phyloP scores from a whole-genome alignment of 1,284 basidiomycete genomes.

The Apiotrichum siamense region DNA sequence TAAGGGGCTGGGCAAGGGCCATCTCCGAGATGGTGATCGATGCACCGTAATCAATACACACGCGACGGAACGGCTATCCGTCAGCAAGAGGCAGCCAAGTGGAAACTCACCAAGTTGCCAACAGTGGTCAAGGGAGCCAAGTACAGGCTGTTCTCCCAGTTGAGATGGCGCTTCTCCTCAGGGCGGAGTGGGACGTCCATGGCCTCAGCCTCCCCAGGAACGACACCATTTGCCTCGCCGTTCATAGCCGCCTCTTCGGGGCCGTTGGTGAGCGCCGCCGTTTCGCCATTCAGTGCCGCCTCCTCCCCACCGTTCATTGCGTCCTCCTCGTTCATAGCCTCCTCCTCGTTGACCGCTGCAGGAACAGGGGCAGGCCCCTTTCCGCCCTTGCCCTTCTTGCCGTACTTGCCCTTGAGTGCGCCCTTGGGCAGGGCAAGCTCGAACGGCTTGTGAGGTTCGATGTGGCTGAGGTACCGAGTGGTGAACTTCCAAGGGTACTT shows the following conservation, averaged over 20 bases:
- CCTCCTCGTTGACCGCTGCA: too few species aligned
- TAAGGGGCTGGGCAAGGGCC: conserved; percentile 73
- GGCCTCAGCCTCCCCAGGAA: conserved; percentile 32
- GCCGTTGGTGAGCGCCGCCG: conserved; percentile 23
- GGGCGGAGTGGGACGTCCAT: conserved; percentile 56
- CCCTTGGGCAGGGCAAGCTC: conserved; percentile 18
- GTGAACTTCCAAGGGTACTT: conserved; percentile 64
- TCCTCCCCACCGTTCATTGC: conserved; percentile 23
- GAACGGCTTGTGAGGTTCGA: conserved; percentile 50
- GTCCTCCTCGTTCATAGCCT: conserved; percentile 42
- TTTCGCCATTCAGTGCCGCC: conserved; percentile 21
- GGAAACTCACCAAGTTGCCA: conserved; percentile 70
- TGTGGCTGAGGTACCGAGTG: conserved; percentile 60
- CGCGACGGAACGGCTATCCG: conserved; percentile 76
- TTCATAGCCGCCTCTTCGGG: conserved; percentile 16
- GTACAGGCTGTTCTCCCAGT: conserved; percentile 86
- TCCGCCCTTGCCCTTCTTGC: conserved; percentile 6
- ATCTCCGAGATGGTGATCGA: conserved; percentile 95
- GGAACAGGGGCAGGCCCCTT: not conserved
- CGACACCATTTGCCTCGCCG: conserved; percentile 38
- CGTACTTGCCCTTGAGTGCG: conserved; percentile 7
- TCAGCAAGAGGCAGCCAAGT: not conserved
- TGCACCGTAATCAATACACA: conserved; percentile 79
- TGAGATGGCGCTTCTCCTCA: conserved; percentile 75
- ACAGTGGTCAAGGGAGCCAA: conserved; percentile 93